phyloP scores from a whole-genome alignment of 176 grass and related monocot genomes.

The Oryza coarctata region DNA sequence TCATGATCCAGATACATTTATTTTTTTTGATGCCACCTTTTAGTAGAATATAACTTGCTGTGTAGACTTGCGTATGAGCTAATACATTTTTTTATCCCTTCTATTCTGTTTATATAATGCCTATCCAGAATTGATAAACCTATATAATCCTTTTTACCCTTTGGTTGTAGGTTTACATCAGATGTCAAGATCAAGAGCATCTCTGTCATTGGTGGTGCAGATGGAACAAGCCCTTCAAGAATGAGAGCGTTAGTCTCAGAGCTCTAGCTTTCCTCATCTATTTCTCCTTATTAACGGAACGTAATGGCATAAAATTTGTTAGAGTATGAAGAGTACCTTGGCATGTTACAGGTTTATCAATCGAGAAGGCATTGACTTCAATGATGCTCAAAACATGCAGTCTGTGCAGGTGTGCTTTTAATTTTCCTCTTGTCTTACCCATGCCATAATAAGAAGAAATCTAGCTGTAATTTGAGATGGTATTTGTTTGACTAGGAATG shows the following conservation, averaged over 20 bases:
- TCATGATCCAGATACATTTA: constrained; percentile 12
- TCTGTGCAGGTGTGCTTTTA: constrained; percentile 72
- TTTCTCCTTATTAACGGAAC: background rate
- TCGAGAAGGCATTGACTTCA: constrained; percentile 93
- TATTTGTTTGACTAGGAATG: constrained; percentile 75
- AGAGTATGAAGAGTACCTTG: constrained; percentile 19
- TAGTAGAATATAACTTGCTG: constrained; percentile 13
- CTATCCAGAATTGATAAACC: constrained; percentile 20
- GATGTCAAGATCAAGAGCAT: constrained; percentile 99
- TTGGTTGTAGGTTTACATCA: constrained; percentile 80
- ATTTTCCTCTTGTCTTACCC: constrained; percentile 18
- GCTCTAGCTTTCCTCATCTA: background rate
- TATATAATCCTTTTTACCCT: constrained; percentile 19
- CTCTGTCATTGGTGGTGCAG: constrained; percentile 88
- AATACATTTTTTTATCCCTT: background rate
- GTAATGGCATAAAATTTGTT: constrained; percentile 27
- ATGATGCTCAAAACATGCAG: constrained; percentile 98
- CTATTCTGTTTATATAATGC: background rate
- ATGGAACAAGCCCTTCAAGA: constrained; percentile 89
- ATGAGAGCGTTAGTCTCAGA: constrained; percentile 87
- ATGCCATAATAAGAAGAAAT: constrained; percentile 18
- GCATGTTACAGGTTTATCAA: constrained; percentile 85
- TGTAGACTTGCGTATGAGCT: background rate
- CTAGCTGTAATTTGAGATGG: constrained; percentile 18
- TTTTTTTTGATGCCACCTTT: constrained; percentile 18